Percentiles rank a stretch among this genome's conserved stretches.
Evolutionary conservation across 1,139 yeast genomes (phyloP).

Genomic region (Yamadazyma siamensis): DNA sequence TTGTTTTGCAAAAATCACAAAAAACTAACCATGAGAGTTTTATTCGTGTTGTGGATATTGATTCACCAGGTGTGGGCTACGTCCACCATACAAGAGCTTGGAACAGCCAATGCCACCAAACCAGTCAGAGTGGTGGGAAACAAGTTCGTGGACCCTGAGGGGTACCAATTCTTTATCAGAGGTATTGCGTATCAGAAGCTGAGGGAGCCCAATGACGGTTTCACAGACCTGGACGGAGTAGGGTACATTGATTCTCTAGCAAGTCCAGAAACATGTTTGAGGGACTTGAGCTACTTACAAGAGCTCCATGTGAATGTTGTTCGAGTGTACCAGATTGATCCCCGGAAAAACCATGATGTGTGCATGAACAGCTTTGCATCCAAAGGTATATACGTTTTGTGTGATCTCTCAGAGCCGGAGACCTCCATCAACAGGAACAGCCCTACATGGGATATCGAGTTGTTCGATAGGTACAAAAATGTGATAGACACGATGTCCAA

Average conservation of each 20-base stretch:
- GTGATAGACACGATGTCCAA: conserved; percentile 51
- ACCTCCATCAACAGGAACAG: conserved; percentile 44
- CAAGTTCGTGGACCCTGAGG: conserved; percentile 43
- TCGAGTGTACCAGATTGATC: conserved; percentile 54
- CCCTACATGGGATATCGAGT: conserved; percentile 47
- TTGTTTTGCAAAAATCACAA: no score
- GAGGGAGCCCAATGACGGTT: conserved; percentile 28
- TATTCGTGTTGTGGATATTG: no score
- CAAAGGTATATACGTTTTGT: conserved; percentile 54
- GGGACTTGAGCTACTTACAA: conserved; percentile 48
- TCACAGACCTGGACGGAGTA: conserved; percentile 19
- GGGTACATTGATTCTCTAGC: conserved; percentile 55
- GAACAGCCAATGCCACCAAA: background rate
- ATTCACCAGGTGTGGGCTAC: no score
- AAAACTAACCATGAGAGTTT: no score
- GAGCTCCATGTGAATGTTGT: conserved; percentile 51
- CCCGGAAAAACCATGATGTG: conserved; percentile 45
- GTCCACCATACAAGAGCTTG: background rate
- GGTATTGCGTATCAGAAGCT: conserved; percentile 60
- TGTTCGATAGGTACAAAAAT: conserved; percentile 35
- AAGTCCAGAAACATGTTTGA: conserved; percentile 39
- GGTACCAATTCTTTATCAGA: conserved; percentile 51
- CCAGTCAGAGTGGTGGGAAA: conserved; percentile 28
- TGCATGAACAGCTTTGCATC: conserved; percentile 53
- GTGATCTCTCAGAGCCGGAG: conserved; percentile 55